Conservation (phyloP, 768 basidiomycete genomes). For the Leccinum truebloodii region DNA sequence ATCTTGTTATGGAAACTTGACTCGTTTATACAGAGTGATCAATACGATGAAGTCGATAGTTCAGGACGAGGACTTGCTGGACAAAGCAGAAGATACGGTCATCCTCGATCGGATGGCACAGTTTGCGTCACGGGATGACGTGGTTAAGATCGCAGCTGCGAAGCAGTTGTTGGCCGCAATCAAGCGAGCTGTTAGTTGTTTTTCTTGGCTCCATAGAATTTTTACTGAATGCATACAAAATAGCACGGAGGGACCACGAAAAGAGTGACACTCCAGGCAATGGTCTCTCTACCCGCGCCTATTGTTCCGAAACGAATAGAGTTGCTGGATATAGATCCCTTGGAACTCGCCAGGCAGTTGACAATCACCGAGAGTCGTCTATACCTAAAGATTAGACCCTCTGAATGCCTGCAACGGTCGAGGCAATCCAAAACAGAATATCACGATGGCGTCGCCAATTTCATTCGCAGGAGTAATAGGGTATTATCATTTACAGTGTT, state of each 20-base stretch:
- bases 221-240: constrained; percentile 6
- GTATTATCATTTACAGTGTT: constrained; percentile 31
- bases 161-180: constrained; percentile 51
- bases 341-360: constrained; percentile 67
- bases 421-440: constrained; percentile 45
- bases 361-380: constrained; percentile 63
- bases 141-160: constrained; percentile 42
- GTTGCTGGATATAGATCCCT: constrained; percentile 58
- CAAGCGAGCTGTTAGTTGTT: constrained; percentile 48
- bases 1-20: not conserved
- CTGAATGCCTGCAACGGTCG: constrained; percentile 62
- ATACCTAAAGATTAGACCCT: constrained; percentile 58
- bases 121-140: constrained; percentile 49
- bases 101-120: constrained; percentile 54
- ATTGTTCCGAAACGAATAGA: constrained; percentile 49
- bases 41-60: constrained; percentile 66
- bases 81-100: constrained; percentile 52
- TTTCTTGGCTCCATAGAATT: not conserved
- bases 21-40: constrained; percentile 46
- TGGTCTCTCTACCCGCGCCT: constrained; percentile 50
- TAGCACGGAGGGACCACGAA: constrained; percentile 36
- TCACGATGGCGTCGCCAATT: constrained; percentile 53
- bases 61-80: constrained; percentile 52
- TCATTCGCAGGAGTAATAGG: constrained; percentile 60
- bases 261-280: constrained; percentile 36